Base-by-base conservation (phyloP, 1,139 yeast species). In the Starmera stellimalicola region DNA sequence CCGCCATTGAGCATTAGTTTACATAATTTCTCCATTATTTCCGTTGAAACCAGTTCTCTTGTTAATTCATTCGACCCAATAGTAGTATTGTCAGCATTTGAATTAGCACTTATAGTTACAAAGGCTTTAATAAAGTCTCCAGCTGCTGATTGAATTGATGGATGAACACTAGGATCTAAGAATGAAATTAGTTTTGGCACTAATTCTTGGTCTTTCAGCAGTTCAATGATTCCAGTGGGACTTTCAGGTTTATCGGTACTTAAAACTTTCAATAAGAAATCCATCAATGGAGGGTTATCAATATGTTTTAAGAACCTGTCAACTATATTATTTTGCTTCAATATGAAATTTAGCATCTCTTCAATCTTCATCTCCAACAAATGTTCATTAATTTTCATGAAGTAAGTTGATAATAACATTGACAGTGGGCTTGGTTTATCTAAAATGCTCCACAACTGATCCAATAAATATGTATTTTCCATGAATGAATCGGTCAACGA, bases 1-100 rank as follows among this genome's bases (percentile, higher is more conserved):
- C 96, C 95, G 14, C 97, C 97, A 42, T 73, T 63, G 17, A 88
- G 66, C 98, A 93, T 93, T 46, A 82, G 71, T n/a, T 71, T 58
- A 34, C 93, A 83, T 32, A 91, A 63, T 41, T 66, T 65, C 37
- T 67, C 63, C 44, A 77, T 66, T 63, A 85, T 77, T 37, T 75
- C 73, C 32, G 77, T 79, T 33, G 83, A 73, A 9, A 88, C 96
- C 35, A 91, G 68, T 54, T 91, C 91, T 43, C 99, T 68, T 5
- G 95, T 85, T 33, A 91, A 67, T 56, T 91, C 97, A 56, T 91
- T 91, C 7, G 98, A 97, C 1, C 99, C 98, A 45, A 91, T 87
- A 5, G 94, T 83, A 14, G 94, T 81, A 48, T 80, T 83, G 42
- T 73, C 79, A 38, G 70, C 65, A 45, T 88, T 83, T 22, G 93